Evolutionary conservation across 1,284 basidiomycete genomes (phyloP), one percentile per base, ranked within the genome.

Genomic region (Vanrija sp.): DNA sequence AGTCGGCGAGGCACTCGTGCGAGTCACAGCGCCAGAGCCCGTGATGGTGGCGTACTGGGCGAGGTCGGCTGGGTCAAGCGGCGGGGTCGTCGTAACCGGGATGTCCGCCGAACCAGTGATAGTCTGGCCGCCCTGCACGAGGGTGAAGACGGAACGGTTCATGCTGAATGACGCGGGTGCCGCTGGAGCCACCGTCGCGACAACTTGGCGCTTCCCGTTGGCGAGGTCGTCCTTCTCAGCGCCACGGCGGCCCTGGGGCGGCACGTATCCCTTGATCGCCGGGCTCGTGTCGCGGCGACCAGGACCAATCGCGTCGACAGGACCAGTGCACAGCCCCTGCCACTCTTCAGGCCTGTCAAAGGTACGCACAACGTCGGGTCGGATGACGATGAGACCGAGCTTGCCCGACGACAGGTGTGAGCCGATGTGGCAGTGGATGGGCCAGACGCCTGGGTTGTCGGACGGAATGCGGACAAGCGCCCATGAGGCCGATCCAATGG

Each of bases 381-480:
- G 39, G 19, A 53, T 37, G n/a, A 41, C 51, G 8, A 53, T 41
- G 7, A 36, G 41, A 10, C 41, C 53, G 19, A 57, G 35, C 52
- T 64, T 64, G 23, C 63, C 63, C 15, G 43, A 36, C 15, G 51
- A n/a, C 12, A 65, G 51, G 38, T 62, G 62, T 59, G 60, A 65
- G 16, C 57, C 63, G 41, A 65, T 60, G 43, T 65, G 63, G 43
- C 63, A 65, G 51, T 65, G 63, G 18, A 65, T 38, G 2, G 61
- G 56, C 63, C 60, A 61, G 3, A 65, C 61, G 22, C 61, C 63
- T 0, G 61, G 61, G 38, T 56, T 61, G 48, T 65, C 59, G 5
- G 59, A 56, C 16, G 49, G 51, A 31, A 61, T 42, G 41, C 63
- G 54, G 39, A 75, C 54, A 8, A 66, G 55, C 27, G 51, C 56